Base-by-base conservation (phyloP, 768 basidiomycete species). In the Termitomyces sp. region DNA sequence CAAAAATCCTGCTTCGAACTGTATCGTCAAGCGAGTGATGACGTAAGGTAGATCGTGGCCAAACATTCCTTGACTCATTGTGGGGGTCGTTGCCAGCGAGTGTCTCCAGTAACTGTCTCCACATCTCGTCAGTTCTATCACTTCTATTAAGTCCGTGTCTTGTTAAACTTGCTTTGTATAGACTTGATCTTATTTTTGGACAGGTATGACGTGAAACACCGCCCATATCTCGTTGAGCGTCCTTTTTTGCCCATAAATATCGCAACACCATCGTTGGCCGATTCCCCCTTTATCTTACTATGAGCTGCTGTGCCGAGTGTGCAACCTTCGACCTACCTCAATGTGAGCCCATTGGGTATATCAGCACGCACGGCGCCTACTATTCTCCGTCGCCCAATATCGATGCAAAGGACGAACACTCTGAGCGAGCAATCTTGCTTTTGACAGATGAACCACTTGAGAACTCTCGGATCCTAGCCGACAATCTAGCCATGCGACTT, bases 391-490 rank as follows among this genome's bases (percentile, higher is more conserved):
- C 67, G 31, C 69, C 65, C 22, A 64, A 58, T 13, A 53, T 61
- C 32, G 26, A 61, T n/a, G 56, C 44, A 8, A 59, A 64, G 27
- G 67, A 61, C 27, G 58, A 64, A n/a, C 57, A 63, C 16, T 67
- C 70, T 10, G 72, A 72, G 34, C 68, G 70, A 22, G 79, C 82
- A 5, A 69, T 87, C 18, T 64, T 87, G 20, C 65, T 85, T 6
- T 68, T 85, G 31, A 84, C 80, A 0, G 84, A 87, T 59, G 76
- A 73, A 58, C 84, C 83, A 0, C 68, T 86, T 5, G 70, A 74
- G 36, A 85, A 86, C 61, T 73, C 69, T 59, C 83, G 81, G 62
- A 74, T 88, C 56, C 70, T 86, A 5, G 84, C 84, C 1, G 84
- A 87, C 67, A 69, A 73, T 27, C 64, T 85, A 24, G 75, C 83